phyloP scores from a whole-genome alignment of 2,329 filamentous ascomycete species.

The Fusarium longipes region DNA sequence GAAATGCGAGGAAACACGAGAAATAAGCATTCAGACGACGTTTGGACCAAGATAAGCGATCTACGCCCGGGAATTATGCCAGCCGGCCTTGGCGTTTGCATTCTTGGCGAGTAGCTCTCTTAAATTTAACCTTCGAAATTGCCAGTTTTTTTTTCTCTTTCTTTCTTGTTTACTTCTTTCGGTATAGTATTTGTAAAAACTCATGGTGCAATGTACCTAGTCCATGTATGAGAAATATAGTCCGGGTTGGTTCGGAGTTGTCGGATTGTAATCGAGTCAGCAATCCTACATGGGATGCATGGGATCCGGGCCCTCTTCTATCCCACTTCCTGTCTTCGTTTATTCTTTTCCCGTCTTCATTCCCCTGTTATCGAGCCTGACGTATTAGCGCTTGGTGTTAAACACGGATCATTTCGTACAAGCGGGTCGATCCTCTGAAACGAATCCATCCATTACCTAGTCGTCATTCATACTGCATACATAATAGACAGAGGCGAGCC shows the following conservation, averaged over 20 bases:
- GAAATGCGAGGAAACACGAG: conserved; percentile 19
- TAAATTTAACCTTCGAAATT: conserved; percentile 15
- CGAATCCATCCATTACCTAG: not conserved
- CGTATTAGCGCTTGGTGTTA: not conserved
- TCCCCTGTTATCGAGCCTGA: not conserved
- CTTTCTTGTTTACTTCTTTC: not conserved
- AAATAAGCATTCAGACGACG: conserved; percentile 13
- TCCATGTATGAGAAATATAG: not conserved
- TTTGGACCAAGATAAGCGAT: conserved; percentile 22
- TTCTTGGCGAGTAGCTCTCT: not conserved
- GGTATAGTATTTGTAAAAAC: not conserved
- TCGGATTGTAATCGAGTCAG: conserved; percentile 17
- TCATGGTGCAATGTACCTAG: not conserved
- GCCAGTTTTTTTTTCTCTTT: not conserved
- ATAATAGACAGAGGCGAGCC: conserved; percentile 1
- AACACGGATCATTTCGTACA: conserved; percentile 1
- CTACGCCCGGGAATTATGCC: conserved; percentile 20
- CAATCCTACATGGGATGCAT: conserved; percentile 10
- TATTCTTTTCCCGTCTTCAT: not conserved
- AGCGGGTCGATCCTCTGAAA: conserved; percentile 12
- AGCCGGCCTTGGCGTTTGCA: conserved; percentile 20
- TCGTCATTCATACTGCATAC: conserved; percentile 6
- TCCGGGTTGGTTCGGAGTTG: conserved; percentile 2
- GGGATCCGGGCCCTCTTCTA: not conserved
- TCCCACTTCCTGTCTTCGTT: not conserved